Evolutionary conservation across 331 rosid species (phyloP), one percentile per base, ranked within the genome.

Genomic region (Malus hybrid): DNA sequence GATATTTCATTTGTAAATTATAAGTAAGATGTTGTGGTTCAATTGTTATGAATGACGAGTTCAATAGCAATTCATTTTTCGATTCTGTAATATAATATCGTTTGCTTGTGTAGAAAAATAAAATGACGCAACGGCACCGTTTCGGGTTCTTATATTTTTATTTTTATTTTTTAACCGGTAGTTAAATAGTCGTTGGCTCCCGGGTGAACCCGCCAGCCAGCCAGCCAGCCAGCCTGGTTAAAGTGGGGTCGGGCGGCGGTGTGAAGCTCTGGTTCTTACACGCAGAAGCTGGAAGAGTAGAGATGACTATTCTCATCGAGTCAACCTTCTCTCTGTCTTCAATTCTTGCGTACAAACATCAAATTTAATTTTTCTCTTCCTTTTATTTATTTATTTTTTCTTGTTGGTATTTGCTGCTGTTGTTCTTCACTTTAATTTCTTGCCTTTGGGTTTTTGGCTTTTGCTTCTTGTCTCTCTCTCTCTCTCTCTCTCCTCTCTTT

Each of bases 211-310:
- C 52, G 50, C 50, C 50, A 44, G 50, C 14, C 13, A 39, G 39
- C 9, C 34, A 28, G 31, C 31, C 31, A 33, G 59, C 70, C 78
- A 74, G 50, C 31, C 78, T 29, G 73, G 55, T 27, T 56, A 6
- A 15, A 42, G 75, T 71, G 75, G 81, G 84, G 81, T 67, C 54
- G 65, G 56, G 71, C 8, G 77, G 61, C 57, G 29, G 67, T 24
- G 39, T 56, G 72, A 60, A 7, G 5, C 22, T 34, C 19, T 19
- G 16, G 10, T 9, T 55, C 36, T 13, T 15, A 56, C 20, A 71
- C 52, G 57, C 10, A 56, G 50, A 32, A 34, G 14, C 65, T 11
- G 32, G 32, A 29, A 60, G 18, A 54, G 10, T 14, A 31, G 62
- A 52, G 63, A 33, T 10, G 70, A 65, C 70, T 34, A 54, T 33